Evolutionary conservation across 2,329 filamentous ascomycete genomes (phyloP).

Genomic region (Laburnicola sp.): DNA sequence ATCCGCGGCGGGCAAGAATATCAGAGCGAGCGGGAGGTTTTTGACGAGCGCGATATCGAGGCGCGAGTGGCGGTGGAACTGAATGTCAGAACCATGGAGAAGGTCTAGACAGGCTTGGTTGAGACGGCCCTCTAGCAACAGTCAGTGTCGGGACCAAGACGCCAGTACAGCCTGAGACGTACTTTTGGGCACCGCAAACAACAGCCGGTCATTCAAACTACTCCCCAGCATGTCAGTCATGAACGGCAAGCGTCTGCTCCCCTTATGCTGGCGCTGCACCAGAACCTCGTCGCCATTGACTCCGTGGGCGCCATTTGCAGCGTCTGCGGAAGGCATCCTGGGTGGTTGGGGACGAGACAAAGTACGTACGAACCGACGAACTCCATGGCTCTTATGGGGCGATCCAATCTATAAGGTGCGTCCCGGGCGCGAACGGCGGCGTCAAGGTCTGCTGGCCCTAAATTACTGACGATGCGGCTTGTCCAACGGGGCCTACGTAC

Average conservation of each 20-base stretch:
- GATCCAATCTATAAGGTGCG: slow-evolving; percentile 28
- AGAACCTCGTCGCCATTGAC: slow-evolving; percentile 19
- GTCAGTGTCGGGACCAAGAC: background rate
- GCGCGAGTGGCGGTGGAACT: slow-evolving; percentile 91
- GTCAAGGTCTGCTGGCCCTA: slow-evolving; percentile 22
- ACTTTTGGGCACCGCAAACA: slow-evolving; percentile 99
- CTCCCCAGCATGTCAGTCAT: slow-evolving; percentile 46
- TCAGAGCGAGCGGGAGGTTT: slow-evolving; percentile 90
- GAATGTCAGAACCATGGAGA: slow-evolving; percentile 89
- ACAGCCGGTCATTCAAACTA: slow-evolving; percentile 86
- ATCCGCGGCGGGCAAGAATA: slow-evolving; percentile 95
- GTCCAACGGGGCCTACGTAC: slow-evolving; percentile 28
- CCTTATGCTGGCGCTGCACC: slow-evolving; percentile 30
- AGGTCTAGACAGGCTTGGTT: slow-evolving; percentile 87
- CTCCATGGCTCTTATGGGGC: slow-evolving; percentile 43
- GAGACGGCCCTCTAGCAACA: slow-evolving; percentile 79
- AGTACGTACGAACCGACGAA: slow-evolving; percentile 47
- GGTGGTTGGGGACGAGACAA: slow-evolving; percentile 11
- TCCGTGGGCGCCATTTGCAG: slow-evolving; percentile 23
- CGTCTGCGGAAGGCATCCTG: slow-evolving; percentile 28
- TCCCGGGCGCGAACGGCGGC: slow-evolving; percentile 22
- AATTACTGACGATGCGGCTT: slow-evolving; percentile 21
- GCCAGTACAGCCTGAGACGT: slow-evolving; percentile 48
- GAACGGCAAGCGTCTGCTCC: slow-evolving; percentile 42
- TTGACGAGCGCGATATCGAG: slow-evolving; percentile 98